Evolutionary conservation across 768 basidiomycete genomes (phyloP).

Genomic region (Boletus pseudopeckii): DNA sequence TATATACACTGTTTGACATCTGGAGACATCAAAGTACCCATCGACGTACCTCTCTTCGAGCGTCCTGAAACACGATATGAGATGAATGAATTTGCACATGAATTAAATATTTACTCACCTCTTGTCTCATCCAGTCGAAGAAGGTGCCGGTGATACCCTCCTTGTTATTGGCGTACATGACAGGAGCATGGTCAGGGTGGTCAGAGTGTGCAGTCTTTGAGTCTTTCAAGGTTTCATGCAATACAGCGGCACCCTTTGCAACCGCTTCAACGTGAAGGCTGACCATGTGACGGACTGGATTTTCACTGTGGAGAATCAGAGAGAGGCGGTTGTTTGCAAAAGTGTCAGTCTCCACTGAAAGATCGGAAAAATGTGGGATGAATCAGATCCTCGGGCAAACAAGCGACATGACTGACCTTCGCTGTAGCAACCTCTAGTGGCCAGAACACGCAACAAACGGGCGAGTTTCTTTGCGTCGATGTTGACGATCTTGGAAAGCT

Average conservation of each 20-base stretch:
- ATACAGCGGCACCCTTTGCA: constrained; percentile 17
- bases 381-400: neutral
- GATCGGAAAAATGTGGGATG: neutral
- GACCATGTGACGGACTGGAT: constrained; percentile 22
- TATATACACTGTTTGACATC: neutral
- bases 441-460: constrained; percentile 30
- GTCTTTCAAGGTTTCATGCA: constrained; percentile 30
- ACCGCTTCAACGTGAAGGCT: constrained; percentile 16
- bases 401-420: constrained; percentile 26
- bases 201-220: constrained; percentile 15
- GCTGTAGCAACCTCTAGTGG: constrained; percentile 29
- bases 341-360: constrained; percentile 27
- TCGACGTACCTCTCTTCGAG: constrained; percentile 18
- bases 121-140: constrained; percentile 23
- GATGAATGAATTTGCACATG: neutral
- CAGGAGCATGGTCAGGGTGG: constrained; percentile 18
- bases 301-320: constrained; percentile 23
- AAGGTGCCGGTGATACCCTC: constrained; percentile 19
- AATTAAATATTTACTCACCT: constrained; percentile 12
- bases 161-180: constrained; percentile 21
- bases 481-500: constrained; percentile 21
- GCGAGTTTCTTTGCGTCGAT: constrained; percentile 29
- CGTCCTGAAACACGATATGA: constrained; percentile 9
- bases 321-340: constrained; percentile 37
- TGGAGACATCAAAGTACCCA: neutral